Conservation (phyloP, 2,329 filamentous ascomycete genomes). For the Metarhizium album region DNA sequence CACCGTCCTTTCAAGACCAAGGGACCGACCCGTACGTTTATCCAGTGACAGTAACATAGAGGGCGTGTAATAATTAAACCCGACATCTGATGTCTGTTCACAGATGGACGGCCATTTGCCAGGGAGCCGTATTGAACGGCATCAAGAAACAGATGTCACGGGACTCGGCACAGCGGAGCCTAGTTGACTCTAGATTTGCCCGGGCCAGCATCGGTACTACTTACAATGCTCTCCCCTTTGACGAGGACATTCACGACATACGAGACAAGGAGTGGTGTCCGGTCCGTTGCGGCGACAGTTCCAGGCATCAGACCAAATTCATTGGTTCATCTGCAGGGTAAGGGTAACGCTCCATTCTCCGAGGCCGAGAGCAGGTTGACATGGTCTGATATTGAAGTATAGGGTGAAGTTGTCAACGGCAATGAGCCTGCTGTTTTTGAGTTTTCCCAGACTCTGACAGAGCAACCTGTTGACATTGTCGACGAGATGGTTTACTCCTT, state of each 20-base stretch:
- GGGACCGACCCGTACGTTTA: slow-evolving; percentile 22
- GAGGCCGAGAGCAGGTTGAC: too few relatives aligned
- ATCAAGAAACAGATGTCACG: background rate
- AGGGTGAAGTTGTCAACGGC: background rate
- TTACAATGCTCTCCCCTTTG: background rate
- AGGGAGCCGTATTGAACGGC: slow-evolving; percentile 19
- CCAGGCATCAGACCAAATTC: slow-evolving; percentile 10
- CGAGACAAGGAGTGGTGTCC: slow-evolving; percentile 11
- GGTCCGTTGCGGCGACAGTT: rapidly evolving
- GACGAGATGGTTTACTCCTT: background rate
- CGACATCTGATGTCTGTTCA: background rate
- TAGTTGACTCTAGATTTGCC: slow-evolving; percentile 13
- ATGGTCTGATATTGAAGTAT: background rate
- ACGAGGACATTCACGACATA: background rate
- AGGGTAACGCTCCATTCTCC: background rate
- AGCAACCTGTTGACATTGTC: background rate
- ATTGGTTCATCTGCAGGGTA: slow-evolving; percentile 16
- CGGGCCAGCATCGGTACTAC: slow-evolving; percentile 16
- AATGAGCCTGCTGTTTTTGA: background rate
- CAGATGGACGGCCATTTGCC: slow-evolving; percentile 25
- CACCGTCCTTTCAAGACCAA: slow-evolving; percentile 18
- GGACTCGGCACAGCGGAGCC: background rate
- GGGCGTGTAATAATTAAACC: background rate
- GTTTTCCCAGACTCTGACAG: background rate
- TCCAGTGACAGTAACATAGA: background rate